Conservation (phyloP, 306 rosid genomes). For the Vachellia pachyceras region DNA sequence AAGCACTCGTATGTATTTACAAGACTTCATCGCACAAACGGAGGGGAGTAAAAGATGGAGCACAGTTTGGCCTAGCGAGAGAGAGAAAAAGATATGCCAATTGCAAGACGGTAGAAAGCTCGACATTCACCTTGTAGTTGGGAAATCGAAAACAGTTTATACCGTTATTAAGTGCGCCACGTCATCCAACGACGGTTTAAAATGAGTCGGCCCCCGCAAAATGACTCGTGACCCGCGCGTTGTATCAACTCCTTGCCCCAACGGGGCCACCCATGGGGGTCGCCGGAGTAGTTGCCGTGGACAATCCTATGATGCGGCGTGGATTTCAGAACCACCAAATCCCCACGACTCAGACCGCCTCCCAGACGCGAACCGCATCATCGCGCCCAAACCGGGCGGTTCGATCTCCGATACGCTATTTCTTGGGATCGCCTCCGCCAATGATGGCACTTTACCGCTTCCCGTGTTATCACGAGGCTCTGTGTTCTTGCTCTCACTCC, state of each 20-base stretch:
- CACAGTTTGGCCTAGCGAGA: not conserved
- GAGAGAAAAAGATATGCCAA: not conserved
- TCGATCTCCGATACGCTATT: constrained; percentile 69
- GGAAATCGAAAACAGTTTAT: not conserved
- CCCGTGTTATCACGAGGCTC: not conserved
- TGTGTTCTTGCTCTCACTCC: constrained; percentile 6
- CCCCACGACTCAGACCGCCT: constrained; percentile 74
- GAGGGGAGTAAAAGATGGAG: not conserved
- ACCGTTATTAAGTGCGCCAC: constrained; percentile 63
- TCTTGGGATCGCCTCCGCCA: constrained; percentile 57
- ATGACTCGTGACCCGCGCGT: constrained; percentile 44
- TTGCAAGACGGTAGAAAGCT: constrained; percentile 17
- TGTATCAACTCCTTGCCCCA: not conserved
- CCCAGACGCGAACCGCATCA: constrained; percentile 84
- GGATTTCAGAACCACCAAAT: constrained; percentile 55
- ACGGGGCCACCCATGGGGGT: constrained; percentile 40
- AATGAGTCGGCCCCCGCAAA: constrained; percentile 32
- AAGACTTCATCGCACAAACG: constrained; percentile 25
- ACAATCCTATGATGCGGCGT: constrained; percentile 42
- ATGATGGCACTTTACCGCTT: constrained; percentile 47
- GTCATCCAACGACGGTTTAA: constrained; percentile 49
- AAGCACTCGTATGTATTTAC: constrained; percentile 48
- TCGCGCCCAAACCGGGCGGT: constrained; percentile 73
- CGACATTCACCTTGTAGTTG: constrained; percentile 17
- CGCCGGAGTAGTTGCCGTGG: constrained; percentile 13